Evolutionary conservation across 441 rosid genomes (phyloP).

Genomic region (Populus hybrid): DNA sequence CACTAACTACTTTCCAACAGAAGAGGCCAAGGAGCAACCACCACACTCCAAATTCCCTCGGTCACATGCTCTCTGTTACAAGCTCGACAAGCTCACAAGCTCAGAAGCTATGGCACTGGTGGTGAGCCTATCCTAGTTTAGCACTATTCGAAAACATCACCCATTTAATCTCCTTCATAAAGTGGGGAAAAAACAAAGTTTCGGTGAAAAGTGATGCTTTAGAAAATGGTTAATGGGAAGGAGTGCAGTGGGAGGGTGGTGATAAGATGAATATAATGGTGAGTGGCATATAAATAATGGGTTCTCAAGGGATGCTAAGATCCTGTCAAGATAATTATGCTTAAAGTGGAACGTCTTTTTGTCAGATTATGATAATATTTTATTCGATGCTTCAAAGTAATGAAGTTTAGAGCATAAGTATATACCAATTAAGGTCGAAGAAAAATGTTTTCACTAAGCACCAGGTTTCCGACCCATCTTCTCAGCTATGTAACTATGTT

Average conservation of each 20-base stretch:
- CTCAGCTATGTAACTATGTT: background rate
- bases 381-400: background rate
- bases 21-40: conserved; percentile 10
- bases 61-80: background rate
- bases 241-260: background rate
- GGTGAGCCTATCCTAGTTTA: background rate
- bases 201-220: background rate
- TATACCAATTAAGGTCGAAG: background rate
- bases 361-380: background rate
- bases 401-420: background rate
- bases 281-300: background rate
- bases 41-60: background rate
- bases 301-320: background rate
- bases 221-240: background rate
- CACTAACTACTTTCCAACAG: conserved; percentile 19
- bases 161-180: background rate
- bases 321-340: background rate
- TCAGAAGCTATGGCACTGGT: background rate
- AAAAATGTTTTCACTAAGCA: background rate
- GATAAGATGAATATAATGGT: conserved; percentile 2
- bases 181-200: background rate
- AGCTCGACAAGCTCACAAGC: background rate
- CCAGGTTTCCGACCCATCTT: background rate
- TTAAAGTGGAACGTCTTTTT: background rate
- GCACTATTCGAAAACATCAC: background rate